Conservation (phyloP, 352 stramenopile genomes). For the Pythium volutum region DNA sequence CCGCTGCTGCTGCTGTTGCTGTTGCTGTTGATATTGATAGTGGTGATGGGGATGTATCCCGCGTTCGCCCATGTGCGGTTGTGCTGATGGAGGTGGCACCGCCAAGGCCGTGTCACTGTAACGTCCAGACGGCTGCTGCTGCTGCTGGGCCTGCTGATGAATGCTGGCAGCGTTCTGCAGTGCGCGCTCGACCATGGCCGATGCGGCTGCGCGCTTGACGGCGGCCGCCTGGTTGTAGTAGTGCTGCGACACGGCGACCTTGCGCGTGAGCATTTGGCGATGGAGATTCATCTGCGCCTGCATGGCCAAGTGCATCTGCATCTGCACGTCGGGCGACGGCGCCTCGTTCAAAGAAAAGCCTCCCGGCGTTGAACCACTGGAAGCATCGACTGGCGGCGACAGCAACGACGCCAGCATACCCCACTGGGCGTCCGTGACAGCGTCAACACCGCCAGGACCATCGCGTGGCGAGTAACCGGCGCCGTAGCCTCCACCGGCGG, state of each 20-base stretch:
- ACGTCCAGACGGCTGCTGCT: background rate
- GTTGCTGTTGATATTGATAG: conserved; percentile 13
- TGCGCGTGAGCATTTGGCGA: conserved; percentile 84
- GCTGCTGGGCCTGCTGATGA: background rate
- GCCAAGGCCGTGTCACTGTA: conserved; percentile 9
- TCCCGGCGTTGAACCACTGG: conserved; percentile 25
- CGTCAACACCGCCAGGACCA: background rate
- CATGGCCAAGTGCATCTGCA: conserved; percentile 89
- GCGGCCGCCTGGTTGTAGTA: conserved; percentile 25
- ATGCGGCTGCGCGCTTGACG: conserved; percentile 18
- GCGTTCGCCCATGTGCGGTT: conserved; percentile 4
- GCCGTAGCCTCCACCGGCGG: background rate
- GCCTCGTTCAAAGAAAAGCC: conserved; percentile 64
- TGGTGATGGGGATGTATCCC: conserved; percentile 9
- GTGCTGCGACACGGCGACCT: conserved; percentile 71
- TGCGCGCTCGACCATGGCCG: conserved; percentile 23
- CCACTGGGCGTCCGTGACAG: conserved; percentile 70
- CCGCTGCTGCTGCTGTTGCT: conserved; percentile 14
- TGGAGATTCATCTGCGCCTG: conserved; percentile 88
- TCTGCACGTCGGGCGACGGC: conserved; percentile 46
- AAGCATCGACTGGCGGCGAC: conserved; percentile 53
- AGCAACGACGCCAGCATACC: conserved; percentile 70
- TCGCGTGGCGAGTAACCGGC: background rate
- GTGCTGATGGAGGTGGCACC: background rate
- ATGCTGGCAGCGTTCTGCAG: no score